Evolutionary conservation across 2,329 filamentous ascomycete genomes (phyloP), one percentile per base, ranked within the genome.

Genomic region (Colletotrichum costaricense): DNA sequence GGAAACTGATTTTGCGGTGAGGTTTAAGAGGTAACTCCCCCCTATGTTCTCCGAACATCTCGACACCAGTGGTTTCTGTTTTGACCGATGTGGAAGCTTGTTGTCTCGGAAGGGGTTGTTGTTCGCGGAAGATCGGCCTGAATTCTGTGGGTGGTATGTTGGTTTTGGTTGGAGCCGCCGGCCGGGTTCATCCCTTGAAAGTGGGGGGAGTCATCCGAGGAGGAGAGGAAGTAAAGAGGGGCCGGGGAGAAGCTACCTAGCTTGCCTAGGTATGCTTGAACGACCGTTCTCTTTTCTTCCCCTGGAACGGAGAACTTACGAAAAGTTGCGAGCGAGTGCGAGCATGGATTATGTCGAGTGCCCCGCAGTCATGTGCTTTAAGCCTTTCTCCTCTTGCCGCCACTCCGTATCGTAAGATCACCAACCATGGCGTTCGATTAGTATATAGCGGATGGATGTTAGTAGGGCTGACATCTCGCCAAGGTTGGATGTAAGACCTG

Each of bases 121-220:
- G 6, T 42, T 19, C 38, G 38, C 38, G 16, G 38, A 42, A 19
- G 38, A 42, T 42, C 38, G 38, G 38, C 38, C 38, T 19, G 14
- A 42, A 42, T 14, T 42, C 6, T 42, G 38, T 42, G 38, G 38
- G 19, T 42, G 38, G 38, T 19, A 3, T 42, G 38, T 42, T 42
- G 38, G 38, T 42, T 42, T 42, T 42, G 38, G 38, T 19, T 42
- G 38, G 38, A 42, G 19, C 42, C 42, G 42, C 42, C 19, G 60
- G 1, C 38, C 28, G 28, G 38, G 62, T 42, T 66, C 67, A 54
- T 59, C 54, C 54, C 54, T 69, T 57, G 28, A 58, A 59, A 59
- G 54, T 69, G 35, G 33, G 28, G 33, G 59, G 16, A 49, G 33
- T 12, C 2, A 35, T 35, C 33, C 33, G 33, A 35, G 11, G 19